phyloP scores from a whole-genome alignment of 139 green algal species.

The Nannochloris sp. region DNA sequence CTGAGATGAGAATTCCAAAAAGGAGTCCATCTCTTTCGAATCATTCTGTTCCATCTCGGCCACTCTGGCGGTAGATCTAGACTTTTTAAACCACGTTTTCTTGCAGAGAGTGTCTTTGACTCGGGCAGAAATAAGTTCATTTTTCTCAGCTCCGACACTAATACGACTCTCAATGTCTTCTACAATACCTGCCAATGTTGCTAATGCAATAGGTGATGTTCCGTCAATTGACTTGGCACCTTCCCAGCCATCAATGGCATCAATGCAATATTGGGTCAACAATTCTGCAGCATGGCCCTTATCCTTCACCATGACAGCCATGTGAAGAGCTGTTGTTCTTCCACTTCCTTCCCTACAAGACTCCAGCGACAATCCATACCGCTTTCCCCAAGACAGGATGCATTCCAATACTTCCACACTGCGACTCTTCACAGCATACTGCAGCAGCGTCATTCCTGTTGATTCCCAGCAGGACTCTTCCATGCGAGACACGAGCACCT shows the following conservation, averaged over 20 bases:
- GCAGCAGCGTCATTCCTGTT: constrained; percentile 29
- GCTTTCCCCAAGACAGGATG: constrained; percentile 24
- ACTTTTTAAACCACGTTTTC: background rate
- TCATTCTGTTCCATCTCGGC: background rate
- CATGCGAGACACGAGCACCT: background rate
- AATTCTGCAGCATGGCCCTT: constrained; percentile 23
- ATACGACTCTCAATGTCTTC: constrained; percentile 23
- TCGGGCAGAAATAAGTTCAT: background rate
- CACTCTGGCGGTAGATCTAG: background rate
- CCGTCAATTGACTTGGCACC: constrained; percentile 20
- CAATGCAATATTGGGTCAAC: constrained; percentile 23
- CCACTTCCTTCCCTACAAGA: constrained; percentile 8
- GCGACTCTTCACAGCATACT: constrained; percentile 30
- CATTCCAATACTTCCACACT: constrained; percentile 15
- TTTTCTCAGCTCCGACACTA: background rate
- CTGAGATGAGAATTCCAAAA: constrained; percentile 8
- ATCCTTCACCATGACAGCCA: constrained; percentile 34
- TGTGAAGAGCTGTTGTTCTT: constrained; percentile 35
- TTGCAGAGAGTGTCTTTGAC: background rate
- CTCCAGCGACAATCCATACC: constrained; percentile 12
- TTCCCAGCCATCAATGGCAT: constrained; percentile 23
- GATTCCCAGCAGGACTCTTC: constrained; percentile 10
- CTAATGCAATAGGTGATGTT: constrained; percentile 25
- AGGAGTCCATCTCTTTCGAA: background rate
- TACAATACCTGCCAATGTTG: constrained; percentile 7